A percentile compares a stretch with the other conserved stretches of the same genome.
phyloP scores from a whole-genome alignment of 805 yeast genomes.

The Zygoascus biomembranicola region DNA sequence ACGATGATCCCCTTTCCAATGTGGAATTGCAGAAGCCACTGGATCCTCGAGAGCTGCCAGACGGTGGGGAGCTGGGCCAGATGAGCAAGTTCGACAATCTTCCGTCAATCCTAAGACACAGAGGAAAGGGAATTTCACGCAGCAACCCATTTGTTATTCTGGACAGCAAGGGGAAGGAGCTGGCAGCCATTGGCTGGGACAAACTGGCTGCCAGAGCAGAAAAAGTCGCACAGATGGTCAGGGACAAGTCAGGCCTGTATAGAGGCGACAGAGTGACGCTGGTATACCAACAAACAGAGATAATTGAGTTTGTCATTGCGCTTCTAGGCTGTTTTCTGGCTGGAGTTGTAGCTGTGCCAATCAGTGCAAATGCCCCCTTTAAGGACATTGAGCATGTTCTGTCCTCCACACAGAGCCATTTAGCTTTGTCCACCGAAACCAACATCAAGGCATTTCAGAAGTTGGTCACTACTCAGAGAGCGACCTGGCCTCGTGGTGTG shows the following conservation, averaged over 20 bases:
- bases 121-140: constrained; percentile 58
- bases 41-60: constrained; percentile 46
- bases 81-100: constrained; percentile 46
- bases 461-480: constrained; percentile 36
- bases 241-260: constrained; percentile 62
- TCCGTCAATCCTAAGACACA: constrained; percentile 60
- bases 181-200: constrained; percentile 76
- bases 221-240: constrained; percentile 76
- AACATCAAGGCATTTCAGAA: constrained; percentile 70
- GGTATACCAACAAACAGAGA: constrained; percentile 75
- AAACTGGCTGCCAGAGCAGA: constrained; percentile 75
- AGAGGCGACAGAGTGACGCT: constrained; percentile 79
- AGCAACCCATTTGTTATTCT: constrained; percentile 66
- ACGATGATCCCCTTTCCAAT: constrained; percentile 3
- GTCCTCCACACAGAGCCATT: constrained; percentile 63
- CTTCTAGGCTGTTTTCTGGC: constrained; percentile 87
- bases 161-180: constrained; percentile 77
- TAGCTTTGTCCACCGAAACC: constrained; percentile 73
- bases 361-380: constrained; percentile 63
- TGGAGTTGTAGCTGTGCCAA: constrained; percentile 91
- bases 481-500: constrained; percentile 69
- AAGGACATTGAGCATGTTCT: constrained; percentile 66
- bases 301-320: constrained; percentile 78
- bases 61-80: constrained; percentile 21
- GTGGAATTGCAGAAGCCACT: constrained; percentile 47